Evolutionary conservation across 768 basidiomycete genomes (phyloP), one percentile per base, ranked within the genome.

Genomic region (Hypholoma sublateritium): DNA sequence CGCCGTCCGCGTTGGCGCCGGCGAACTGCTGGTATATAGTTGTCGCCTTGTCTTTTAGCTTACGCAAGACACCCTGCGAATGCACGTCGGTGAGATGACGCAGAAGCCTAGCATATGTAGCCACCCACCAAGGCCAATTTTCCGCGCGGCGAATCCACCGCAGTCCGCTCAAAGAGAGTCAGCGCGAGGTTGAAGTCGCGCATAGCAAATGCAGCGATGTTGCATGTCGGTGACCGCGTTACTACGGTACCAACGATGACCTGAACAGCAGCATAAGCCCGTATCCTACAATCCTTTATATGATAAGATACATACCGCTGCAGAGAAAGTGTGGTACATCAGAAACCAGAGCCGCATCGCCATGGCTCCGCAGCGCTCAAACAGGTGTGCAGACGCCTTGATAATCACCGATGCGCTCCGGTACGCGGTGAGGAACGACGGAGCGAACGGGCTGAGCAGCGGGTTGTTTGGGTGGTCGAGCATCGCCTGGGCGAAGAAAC

Each of bases 181-280:
- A 81, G 66, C 1, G 80, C 80, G 3, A 76, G 63, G 17, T 74
- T 73, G 22, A 85, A 70, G 59, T 85, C 81, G 8, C 73, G 60
- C 44, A 84, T 69, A 0, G 84, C 83, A 57, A 76, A 77, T 0
- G 75, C 59, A 0, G 83, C 79, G 19, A 84, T 73, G 41, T 72
- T 78, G 3, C 77, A 82, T 47, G 69, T 75, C 1, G 84, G 83
- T 6, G 78, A 80, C 14, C 81, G 77, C 1, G 81, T 80, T n/a
- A 85, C 82, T n/a, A 85, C 77, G 2, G 81, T 82, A 2, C 84
- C 84, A 1, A 80, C 77, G 50, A 84, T 80, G 12, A 85, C 72
- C 86, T 87, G 58, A 5, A 22, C 13, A 5, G 52, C 37, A 36
- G 14, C 6, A 32, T 22, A 39, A 21, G 13, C 16, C 16, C 22